Evolutionary conservation across 108 stramenopile genomes (phyloP).

Genomic region (Cyclotella choctawhatcheeana): DNA sequence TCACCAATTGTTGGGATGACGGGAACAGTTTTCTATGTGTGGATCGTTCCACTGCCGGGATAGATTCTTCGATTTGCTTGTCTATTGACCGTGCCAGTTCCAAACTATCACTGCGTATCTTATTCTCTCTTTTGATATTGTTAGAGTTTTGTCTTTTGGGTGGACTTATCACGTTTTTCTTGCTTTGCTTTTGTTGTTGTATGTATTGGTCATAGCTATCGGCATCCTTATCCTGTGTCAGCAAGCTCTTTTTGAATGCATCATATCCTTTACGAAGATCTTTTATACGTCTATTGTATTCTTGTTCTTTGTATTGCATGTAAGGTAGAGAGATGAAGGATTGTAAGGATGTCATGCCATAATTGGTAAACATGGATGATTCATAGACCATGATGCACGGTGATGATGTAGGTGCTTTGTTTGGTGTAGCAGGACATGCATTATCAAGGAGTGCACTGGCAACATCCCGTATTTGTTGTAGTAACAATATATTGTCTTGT

Average conservation of each 20-base stretch:
- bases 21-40: constrained; percentile 31
- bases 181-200: neutral
- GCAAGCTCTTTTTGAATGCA: constrained; percentile 17
- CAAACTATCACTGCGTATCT: neutral
- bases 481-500: neutral
- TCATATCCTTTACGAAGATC: constrained; percentile 23
- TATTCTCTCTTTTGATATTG: neutral
- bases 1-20: constrained; percentile 3
- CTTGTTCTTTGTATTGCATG: constrained; percentile 26
- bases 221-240: constrained; percentile 14
- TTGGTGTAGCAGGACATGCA: constrained; percentile 6
- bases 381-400: constrained; percentile 45
- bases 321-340: constrained; percentile 52
- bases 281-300: constrained; percentile 28
- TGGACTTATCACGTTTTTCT: neutral
- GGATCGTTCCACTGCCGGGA: neutral
- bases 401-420: neutral
- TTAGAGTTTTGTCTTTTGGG: neutral
- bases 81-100: neutral
- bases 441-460: no score
- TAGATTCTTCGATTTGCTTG: neutral
- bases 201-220: no score
- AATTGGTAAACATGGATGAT: constrained; percentile 46
- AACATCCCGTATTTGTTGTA: constrained; percentile 9
- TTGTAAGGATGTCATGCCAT: constrained; percentile 40